Evolutionary conservation across 495 filamentous ascomycete species (phyloP), one percentile per base, ranked within the genome.

Genomic region (Talaromyces trachyspermus): DNA sequence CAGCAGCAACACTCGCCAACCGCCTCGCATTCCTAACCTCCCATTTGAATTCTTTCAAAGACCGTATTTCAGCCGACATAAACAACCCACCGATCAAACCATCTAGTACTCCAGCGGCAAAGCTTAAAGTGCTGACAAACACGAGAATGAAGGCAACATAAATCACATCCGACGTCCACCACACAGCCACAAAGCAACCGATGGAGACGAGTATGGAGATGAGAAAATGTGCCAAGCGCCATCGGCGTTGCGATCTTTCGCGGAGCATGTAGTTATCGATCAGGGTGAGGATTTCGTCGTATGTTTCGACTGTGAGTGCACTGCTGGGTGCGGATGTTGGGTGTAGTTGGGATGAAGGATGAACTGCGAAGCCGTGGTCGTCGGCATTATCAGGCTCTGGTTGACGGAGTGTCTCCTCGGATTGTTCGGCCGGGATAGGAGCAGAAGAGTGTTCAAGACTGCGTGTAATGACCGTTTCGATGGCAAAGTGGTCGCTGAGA

Each of bases 11-110:
- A 47, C 59, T 48, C 9, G 60, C 57, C 32, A 70, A 32, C 20
- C 56, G 58, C 50, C 64, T 79, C 26, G 83, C 83, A 65, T 85
- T 92, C 42, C 66, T 65, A 11, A 98, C 82, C 69, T 98, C 94
- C 84, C 89, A 95, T 56, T 92, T 81, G 66, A 96, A 97, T 68
- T 97, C 92, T 54, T 80, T 84, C n/a, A 98, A 66, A 11, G 87
- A 81, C 49, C 88, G 71, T 49, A 95, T 51, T 67, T 98, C 92
- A 53, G 78, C 79, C 10, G 81, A 80, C 52, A 95, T 81, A 55
- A 97, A 97, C 24, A 97, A 56, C 1, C 89, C 78, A 3, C 88
- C 87, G 59, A 96, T 84, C 24, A 97, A 58, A 0, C 91, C 89
- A 64, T 95, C 85, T 14, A 95, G 50, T 5, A 85, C 74, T 1